phyloP scores from a whole-genome alignment of 306 rosid genomes.

The Trifolium repens region DNA sequence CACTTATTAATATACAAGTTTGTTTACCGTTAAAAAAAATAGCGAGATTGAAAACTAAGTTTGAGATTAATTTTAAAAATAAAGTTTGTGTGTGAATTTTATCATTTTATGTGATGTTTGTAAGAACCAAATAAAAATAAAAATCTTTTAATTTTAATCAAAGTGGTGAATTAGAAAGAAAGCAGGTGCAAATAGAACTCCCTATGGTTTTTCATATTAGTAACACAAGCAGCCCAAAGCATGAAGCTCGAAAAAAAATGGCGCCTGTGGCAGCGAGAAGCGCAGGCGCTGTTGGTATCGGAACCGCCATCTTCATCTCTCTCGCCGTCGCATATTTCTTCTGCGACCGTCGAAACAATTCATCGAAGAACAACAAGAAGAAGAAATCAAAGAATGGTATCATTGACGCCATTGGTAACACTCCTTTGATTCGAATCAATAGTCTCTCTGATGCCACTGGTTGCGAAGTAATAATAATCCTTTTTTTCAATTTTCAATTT shows the following conservation, averaged over 20 bases:
- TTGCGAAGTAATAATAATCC: slow-evolving; percentile 57
- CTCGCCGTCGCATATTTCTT: slow-evolving; percentile 50
- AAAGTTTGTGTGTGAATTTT: no score
- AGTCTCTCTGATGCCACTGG: slow-evolving; percentile 96
- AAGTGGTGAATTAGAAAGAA: neutral
- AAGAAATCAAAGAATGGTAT: slow-evolving; percentile 54
- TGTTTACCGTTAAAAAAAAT: no score
- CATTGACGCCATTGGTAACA: slow-evolving; percentile 80
- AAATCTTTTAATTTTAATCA: no score
- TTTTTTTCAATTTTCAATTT: neutral
- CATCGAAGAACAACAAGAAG: slow-evolving; percentile 35
- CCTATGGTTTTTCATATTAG: neutral
- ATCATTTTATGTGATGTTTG: no score
- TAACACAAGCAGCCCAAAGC: slow-evolving; percentile 1
- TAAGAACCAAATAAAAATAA: no score
- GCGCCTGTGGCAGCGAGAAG: slow-evolving; percentile 63
- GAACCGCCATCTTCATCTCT: slow-evolving; percentile 55
- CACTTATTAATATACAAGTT: no score
- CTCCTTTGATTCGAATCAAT: slow-evolving; percentile 86
- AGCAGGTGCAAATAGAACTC: neutral
- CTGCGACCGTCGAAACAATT: slow-evolving; percentile 46
- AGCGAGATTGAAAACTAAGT: no score
- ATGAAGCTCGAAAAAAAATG: slow-evolving; percentile 41
- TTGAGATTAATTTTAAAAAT: no score
- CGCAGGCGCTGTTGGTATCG: slow-evolving; percentile 59